Evolutionary conservation across 768 basidiomycete genomes (phyloP), one percentile per base, ranked within the genome.

Genomic region (Collybia sp.): DNA sequence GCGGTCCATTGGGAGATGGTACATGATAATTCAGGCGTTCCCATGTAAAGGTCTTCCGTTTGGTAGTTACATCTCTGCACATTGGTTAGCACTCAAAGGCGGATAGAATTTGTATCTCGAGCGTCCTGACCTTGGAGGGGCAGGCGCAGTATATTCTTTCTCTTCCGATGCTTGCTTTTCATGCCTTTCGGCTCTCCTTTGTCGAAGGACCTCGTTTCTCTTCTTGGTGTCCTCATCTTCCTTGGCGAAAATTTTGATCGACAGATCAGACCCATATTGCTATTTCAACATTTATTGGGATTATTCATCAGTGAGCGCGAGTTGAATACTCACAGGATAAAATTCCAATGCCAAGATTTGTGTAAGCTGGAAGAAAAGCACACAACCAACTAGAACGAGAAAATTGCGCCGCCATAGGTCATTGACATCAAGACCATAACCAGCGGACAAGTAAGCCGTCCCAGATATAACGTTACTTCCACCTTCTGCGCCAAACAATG

Each of bases 31-130:
- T 85, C 43, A 91, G 65, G 25, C 70, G 64, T 55, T 88, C 82
- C 89, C 90, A 95, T 1, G 92, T 93, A 58, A 95, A 89, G 38
- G 80, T 61, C 62, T 76, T 83, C 57, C 69, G 58, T 32, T 67
- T 58, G n/a, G 52, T 45, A 1, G 53, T 17, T n/a, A 57, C 40
- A 36, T 53, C 50, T 25, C 43, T 49, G 13, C 51, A 25, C 54
- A 42, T n/a, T 6, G 31, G 16, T 34, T 25, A 30, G 33, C 30
- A 41, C 30, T 15, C 10, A 3, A 40, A 31, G 31, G 38, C 19
- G 31, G 45, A 34, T 39, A 18, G 25, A 31, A n/a, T 37, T 36
- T 30, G 48, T 30, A 32, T 41, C 41, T 1, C 18, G 4, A 25
- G 8, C 8, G 25, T 25, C 40, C 35, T 49, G 42, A 2, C 49